Conservation (phyloP, 257 asterid genomes). For the Capsicum pubescens region DNA sequence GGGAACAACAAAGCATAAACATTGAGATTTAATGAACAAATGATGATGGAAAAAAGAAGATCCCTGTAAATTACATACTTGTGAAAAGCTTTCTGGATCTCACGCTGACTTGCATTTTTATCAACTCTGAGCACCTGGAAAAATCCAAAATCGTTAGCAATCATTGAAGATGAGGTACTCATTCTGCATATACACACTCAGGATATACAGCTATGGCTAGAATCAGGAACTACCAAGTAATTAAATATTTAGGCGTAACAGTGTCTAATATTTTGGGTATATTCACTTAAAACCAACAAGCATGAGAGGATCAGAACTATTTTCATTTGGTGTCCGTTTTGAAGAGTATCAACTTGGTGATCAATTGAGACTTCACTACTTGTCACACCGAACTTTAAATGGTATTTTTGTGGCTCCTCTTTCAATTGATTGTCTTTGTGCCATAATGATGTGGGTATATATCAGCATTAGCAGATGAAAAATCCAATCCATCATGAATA, state of each 20-base stretch:
- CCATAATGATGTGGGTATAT: background rate
- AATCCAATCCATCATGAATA: background rate
- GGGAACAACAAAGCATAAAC: background rate
- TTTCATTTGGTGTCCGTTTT: background rate
- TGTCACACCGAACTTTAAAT: too few relatives aligned
- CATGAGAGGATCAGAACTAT: background rate
- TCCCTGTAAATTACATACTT: conserved; percentile 53
- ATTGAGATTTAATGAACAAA: background rate
- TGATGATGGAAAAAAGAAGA: background rate
- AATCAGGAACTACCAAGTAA: background rate
- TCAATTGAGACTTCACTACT: too few relatives aligned
- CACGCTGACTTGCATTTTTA: conserved; percentile 76
- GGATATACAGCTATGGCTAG: background rate
- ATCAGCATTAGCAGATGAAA: background rate
- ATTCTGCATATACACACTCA: background rate
- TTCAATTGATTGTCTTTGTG: background rate
- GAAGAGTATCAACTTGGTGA: background rate
- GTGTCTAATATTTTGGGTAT: background rate
- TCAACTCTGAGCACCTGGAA: conserved; percentile 90
- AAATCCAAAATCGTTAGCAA: background rate
- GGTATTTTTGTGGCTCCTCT: background rate
- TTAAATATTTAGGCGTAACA: background rate
- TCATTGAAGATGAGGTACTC: conserved; percentile 5
- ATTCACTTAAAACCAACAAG: background rate
- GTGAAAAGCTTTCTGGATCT: conserved; percentile 96